Base-by-base conservation (phyloP, 2,329 filamentous ascomycete species). In the Bipolaris zeicola region DNA sequence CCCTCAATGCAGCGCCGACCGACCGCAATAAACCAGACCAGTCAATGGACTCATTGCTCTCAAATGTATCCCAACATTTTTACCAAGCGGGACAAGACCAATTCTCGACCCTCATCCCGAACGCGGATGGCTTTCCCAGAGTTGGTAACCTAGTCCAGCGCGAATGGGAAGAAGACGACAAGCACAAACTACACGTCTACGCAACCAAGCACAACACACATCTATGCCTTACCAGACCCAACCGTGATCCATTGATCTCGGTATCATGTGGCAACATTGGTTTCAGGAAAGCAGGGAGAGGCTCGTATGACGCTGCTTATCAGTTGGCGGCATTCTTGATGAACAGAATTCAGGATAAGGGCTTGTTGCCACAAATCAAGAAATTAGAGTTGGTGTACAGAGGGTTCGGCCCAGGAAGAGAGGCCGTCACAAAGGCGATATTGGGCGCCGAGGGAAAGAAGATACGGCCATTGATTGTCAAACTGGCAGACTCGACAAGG, bases 141-240 rank as follows among this genome's bases (percentile, higher is more conserved):
- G 38, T 61, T 31, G 46, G 50, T 18, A 71, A 71, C 44, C 61
- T 69, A 10, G 44, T 57, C 33, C 50, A 56, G 28, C 51, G 53
- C 31, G 71, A 75, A 26, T 73, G 69, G 69, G 67, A 68, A 18
- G 69, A 71, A 46, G 68, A 74, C 54, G 85, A 89, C 71, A 89
- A 90, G 2, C 92, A 92, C 80, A 92, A 96, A 75, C 84, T 99
- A 62, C 91, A 96, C 80, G 82, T 99, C 75, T 94, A 87, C 78
- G 81, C 89, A 26, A 89, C 90, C 75, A 96, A 92, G 80, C 95
- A 97, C 85, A 99, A 99, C 81, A 95, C 91, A 18, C 92, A 98
- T 78, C 85, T 99, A 69, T 97, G 93, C 1, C 85, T 97, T 64
- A 91, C 92, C 20, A 88, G 89, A 70, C 93, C 95, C 26, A 88